Percentiles rank a stretch among this genome's conserved stretches.
Conservation (phyloP, 139 green algal species). For the Coccomyxa sp. region DNA sequence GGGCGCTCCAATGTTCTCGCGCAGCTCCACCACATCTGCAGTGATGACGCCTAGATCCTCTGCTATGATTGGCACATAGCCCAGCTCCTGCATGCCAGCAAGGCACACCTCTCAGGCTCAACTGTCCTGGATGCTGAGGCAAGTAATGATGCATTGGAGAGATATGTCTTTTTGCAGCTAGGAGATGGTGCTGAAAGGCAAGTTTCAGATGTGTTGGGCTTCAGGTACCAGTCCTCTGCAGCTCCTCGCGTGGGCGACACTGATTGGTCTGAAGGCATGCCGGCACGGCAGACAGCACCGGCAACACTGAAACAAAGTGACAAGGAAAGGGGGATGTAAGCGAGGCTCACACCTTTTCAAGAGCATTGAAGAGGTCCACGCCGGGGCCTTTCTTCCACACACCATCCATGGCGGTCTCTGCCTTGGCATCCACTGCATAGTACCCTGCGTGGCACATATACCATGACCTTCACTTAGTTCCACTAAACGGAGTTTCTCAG, state of each 20-base stretch:
- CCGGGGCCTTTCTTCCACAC: conserved; percentile 80
- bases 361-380: conserved; percentile 66
- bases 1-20: conserved; percentile 81
- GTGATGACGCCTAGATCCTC: conserved; percentile 99
- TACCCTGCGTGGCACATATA: conserved; percentile 62
- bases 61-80: conserved; percentile 80
- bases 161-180: not conserved
- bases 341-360: conserved; percentile 27
- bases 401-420: conserved; percentile 87
- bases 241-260: too few species aligned
- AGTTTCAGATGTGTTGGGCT: not conserved
- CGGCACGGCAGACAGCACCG: not conserved
- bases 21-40: conserved; percentile 81
- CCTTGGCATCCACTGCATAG: conserved; percentile 78
- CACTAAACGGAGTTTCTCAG: too few species aligned
- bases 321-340: not conserved
- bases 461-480: not conserved
- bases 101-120: not conserved
- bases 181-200: not conserved
- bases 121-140: conserved; percentile 12
- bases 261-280: not conserved
- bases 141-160: not conserved
- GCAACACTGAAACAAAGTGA: not conserved
- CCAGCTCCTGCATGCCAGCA: conserved; percentile 31
- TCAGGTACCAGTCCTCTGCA: too few species aligned